Evolutionary conservation across 1,284 basidiomycete species (phyloP), one percentile per base, ranked within the genome.

Genomic region (Ceratobasidium sp.): DNA sequence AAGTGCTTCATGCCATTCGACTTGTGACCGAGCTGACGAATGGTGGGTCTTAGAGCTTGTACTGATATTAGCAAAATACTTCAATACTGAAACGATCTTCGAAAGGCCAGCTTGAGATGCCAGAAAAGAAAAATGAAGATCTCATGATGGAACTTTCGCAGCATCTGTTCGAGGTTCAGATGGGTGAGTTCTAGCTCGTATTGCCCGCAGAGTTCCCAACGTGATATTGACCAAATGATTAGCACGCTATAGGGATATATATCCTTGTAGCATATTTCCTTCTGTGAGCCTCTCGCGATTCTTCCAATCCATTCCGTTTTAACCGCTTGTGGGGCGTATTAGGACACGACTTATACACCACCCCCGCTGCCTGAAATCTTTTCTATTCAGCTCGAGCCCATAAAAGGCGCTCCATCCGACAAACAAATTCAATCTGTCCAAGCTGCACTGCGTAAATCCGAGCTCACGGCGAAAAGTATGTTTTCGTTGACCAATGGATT

Each of bases 391-490:
- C 51, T 77, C 9, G 39, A 67, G 20, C 64, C 73, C 20, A n/a
- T 77, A 7, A 68, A 1, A 20, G 73, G 73, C 12, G 33, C 73
- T 15, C 73, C 73, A 13, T 67, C 73, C 23, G 63, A 77, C 15
- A 39, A 67, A 23, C 51, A 67, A 44, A 5, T 77, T 1, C 55
- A 77, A 51, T 28, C 26, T 7, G 64, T 56, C 6, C 73, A 77
- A 9, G 23, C 7, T 23, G 60, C 60, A 0, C 20, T 64, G 12
- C 7, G 46, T 6, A 12, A 26, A 18, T 75, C 46, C 6, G 66
- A 68, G 46, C 51, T 20, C 66, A 20, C 56, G 18, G 44, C 23
- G 6, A 40, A n/a, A 9, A n/a, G 72, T 75, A 23, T 15, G 72
- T 64, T 61, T 18, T 33, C 18, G 4, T 15, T 10, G 26, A 13